Evolutionary conservation across 371 early-diverging fungal species (phyloP).

Genomic region (Entomophthora muscae): DNA sequence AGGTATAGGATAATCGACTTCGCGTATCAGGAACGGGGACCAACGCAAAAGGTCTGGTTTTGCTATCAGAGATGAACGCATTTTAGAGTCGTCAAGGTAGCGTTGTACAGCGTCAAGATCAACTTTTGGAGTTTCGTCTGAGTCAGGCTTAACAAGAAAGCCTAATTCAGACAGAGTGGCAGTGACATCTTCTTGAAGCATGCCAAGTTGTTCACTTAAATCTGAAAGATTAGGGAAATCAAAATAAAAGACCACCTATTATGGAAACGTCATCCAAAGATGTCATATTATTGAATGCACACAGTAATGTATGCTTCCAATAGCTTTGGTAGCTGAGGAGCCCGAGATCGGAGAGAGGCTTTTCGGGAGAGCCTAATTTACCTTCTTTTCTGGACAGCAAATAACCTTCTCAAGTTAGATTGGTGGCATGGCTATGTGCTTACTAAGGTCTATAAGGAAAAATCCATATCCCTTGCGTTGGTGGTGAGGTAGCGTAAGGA

Average conservation of each 20-base stretch:
- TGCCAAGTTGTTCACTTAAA: background rate
- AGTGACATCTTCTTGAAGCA: background rate
- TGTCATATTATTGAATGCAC: background rate
- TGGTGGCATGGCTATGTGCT: too few relatives aligned
- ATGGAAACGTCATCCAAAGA: background rate
- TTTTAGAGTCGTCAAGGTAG: background rate
- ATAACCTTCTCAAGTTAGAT: constrained; percentile 36
- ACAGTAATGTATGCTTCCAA: constrained; percentile 32
- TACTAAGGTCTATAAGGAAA: constrained; percentile 86
- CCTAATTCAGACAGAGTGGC: background rate
- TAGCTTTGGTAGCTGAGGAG: constrained; percentile 77
- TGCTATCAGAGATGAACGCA: background rate
- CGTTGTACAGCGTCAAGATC: background rate
- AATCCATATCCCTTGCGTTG: constrained; percentile 98
- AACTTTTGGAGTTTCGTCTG: background rate
- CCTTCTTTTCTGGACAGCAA: constrained; percentile 74
- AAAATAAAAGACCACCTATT: background rate
- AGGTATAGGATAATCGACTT: constrained; percentile 2
- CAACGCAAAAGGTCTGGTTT: background rate
- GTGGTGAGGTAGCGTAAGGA: constrained; percentile 86
- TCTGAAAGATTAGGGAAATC: background rate
- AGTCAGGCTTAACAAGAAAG: background rate
- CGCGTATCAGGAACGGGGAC: constrained; percentile 1
- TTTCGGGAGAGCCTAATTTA: constrained; percentile 89
- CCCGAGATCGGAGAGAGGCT: constrained; percentile 97